Evolutionary conservation across 768 basidiomycete genomes (phyloP), one percentile per base, ranked within the genome.

Genomic region (Heimioporus sp.): DNA sequence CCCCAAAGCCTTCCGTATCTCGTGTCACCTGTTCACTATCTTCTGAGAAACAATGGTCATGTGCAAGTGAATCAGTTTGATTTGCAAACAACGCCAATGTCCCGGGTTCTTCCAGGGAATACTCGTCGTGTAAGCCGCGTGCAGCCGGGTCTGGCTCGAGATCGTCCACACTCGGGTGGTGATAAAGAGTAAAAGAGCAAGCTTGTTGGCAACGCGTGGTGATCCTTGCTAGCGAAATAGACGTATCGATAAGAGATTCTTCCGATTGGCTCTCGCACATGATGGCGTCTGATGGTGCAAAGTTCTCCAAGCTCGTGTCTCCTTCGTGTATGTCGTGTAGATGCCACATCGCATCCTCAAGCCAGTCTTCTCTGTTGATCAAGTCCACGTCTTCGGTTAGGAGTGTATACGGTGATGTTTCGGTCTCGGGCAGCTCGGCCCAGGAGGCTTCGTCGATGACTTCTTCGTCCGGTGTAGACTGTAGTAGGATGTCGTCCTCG

Each of bases 401-500:
- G 28, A 20, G 15, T 21, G 21, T 10, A 17, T 44, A 42, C 15
- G 54, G 50, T 12, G 54, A 48, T 38, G 38, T 55, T 34, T 41
- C 42, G 7, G 42, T 53, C 15, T 61, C 57, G 17, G 51, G 46
- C 21, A 57, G 55, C 36, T 63, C 56, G 42, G 38, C 38, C 63
- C 63, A 65, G 11, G 44, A 36, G 12, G 24, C 15, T 48, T 50
- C 55, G 6, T 49, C 32, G 9, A 55, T 48, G 24, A 47, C 20
- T 24, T 35, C 47, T 12, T 38, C 48, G 17, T 50, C 54, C 40
- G 47, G 55, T 13, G 50, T 17, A 43, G 37, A 46, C 20, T 47
- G 53, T 7, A 71, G 36, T n/a, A 69, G 36, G 48, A 44, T 24
- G 38, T 69, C 54, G 37, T 63, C 59, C 20, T 70, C 64, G 5